Base-by-base conservation (phyloP, 345 rosid species). In the Populus deltoides region DNA sequence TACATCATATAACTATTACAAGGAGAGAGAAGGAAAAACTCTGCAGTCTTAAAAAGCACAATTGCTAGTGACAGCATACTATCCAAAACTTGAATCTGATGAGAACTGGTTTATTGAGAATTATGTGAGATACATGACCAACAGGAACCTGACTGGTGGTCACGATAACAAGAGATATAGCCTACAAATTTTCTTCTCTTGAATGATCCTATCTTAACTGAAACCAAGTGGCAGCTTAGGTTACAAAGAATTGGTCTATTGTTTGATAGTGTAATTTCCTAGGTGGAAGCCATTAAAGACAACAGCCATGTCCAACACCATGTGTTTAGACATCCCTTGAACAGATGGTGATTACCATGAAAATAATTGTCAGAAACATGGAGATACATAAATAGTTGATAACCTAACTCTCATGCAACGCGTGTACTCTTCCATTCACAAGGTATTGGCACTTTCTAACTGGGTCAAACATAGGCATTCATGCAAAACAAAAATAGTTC, bases 351-450 rank as follows among this genome's bases (percentile, higher is more conserved):
- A 59, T 75, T 74, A 41, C 57, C 66, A 39, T 17, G 22, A 62
- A 53, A 35, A 57, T 29, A 75, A 72, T 55, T 35, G 51, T 68
- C 57, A 36, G 45, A 61, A 55, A 45, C 43, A 15, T 41, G 74
- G 33, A 66, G 57, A 39, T 55, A 49, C 65, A 74, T 35, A 76
- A 53, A 71, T 59, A 38, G 45, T 62, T 66, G 41, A 81, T 41
- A 75, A 69, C 70, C 63, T 45, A 74, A 62, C 55, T 47, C 57
- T 69, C 43, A 61, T 17, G 36, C 68, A 31, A 65, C 22, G 38
- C 51, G 22, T n/a, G 24, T 67, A 71, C 16, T 36, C 70, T 68
- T 79, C 57, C 49, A 51, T 59, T 25, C 36, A 35, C 82, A 72
- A n/a, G 66, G 71, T 31, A 33, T n/a, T 29, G 65, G 38, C 80